These are phyloP conservation scores for Erysimum cheiranthoides DNA, from an alignment of 345 rosid species.

Conservation along the genomic window DNA sequence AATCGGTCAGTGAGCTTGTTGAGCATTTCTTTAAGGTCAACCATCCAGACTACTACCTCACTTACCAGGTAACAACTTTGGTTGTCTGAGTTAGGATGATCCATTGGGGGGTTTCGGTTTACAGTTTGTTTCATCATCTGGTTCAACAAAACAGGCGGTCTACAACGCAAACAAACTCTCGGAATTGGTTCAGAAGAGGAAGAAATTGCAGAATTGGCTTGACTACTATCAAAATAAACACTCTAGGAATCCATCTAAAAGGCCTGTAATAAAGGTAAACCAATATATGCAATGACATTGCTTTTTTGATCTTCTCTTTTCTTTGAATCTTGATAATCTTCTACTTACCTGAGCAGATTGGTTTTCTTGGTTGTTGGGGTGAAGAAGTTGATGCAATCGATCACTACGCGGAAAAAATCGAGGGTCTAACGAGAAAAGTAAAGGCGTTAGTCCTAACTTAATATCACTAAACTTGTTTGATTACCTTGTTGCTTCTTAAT, in stretches of 20 bases:
- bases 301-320: slow-evolving; percentile 4
- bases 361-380: slow-evolving; percentile 80
- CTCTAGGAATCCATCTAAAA: slow-evolving; percentile 62
- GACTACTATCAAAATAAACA: slow-evolving; percentile 80
- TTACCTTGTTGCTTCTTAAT: neutral
- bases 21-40: slow-evolving; percentile 92
- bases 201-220: slow-evolving; percentile 78
- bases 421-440: slow-evolving; percentile 65
- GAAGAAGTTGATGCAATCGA: slow-evolving; percentile 78
- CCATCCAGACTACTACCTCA: slow-evolving; percentile 83
- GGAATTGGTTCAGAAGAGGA: slow-evolving; percentile 64
- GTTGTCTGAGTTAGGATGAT: slow-evolving; percentile 3
- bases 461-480: neutral
- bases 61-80: slow-evolving; percentile 72
- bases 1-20: slow-evolving; percentile 80
- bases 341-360: slow-evolving; percentile 56
- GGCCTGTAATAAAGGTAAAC: slow-evolving; percentile 64
- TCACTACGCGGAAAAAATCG: slow-evolving; percentile 62
- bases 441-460: neutral
- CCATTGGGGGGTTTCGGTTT: neutral
- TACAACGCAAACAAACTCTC: slow-evolving; percentile 77
- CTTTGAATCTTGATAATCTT: slow-evolving; percentile 17
- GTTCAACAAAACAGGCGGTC: slow-evolving; percentile 63
- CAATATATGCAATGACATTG: slow-evolving; percentile 8
- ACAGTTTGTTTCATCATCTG: slow-evolving; percentile 4